Evolutionary conservation across 352 stramenopile species (phyloP), one percentile per base, ranked within the genome.

Genomic region (Globisporangium takayamanum): DNA sequence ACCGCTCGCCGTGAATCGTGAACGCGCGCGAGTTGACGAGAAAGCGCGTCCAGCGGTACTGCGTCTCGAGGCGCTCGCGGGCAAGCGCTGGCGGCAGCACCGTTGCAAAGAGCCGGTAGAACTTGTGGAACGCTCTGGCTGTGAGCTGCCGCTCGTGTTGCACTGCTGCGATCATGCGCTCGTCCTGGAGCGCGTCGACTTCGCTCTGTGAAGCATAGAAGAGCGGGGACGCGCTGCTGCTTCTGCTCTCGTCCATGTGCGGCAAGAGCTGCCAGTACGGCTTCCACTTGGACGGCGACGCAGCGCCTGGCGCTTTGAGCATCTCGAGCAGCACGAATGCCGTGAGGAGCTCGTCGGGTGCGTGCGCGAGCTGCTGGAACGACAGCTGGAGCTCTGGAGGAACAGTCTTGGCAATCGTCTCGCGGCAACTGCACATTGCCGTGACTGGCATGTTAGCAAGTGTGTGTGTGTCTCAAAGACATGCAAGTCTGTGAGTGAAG

Each of bases 11-110:
- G 18, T 55, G 67, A 53, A 96, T 88, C 0, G 85, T 87, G 60
- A 96, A 88, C 3, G 83, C 88, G 22, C 89, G 72, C 1, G 82
- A 94, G 53, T 80, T 86, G 20, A 95, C 49, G 39, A 89, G 62
- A 8, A 87, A 89, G 1, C 77, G 73, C 22, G 60, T 55, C 73
- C 78, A 87, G 5, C 57, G 14, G 54, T 89, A 87, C 8, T 30
- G 61, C 2, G 5, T 8, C 16, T 70, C 22, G 2, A 63, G 20
- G 16, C 55, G 15, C 28, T 67, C 10, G 28, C 10, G 42, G 7
- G 22, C 8, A 28, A 7, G 28, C 36, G 6, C 12, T 67, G 22
- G 26, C 8, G n/a, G 44, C 18, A 49, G 18, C 44, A n/a, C 44
- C 6, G 44, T 4, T 5, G 18, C 44, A 49, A 87, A 87, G 7